These are phyloP conservation scores for Plasmodium inui DNA, from an alignment of 169 alveolate genomes.

Conservation along the genomic window DNA sequence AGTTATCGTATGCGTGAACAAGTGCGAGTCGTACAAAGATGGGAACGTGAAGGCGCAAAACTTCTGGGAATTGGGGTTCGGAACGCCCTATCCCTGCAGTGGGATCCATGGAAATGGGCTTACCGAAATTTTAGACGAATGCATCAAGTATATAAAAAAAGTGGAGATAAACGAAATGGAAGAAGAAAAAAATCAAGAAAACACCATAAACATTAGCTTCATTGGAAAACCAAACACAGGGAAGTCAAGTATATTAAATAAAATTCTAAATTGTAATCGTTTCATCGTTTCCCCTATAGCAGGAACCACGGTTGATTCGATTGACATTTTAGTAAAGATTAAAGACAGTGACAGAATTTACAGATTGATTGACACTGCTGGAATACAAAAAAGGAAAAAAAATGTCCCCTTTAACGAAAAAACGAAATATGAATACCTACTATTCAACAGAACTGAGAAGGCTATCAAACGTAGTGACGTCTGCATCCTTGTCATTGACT, in stretches of 20 bases:
- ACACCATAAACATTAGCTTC: constrained; percentile 7
- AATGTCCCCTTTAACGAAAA: constrained; percentile 51
- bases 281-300: constrained; percentile 85
- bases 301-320: constrained; percentile 86
- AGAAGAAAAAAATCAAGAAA: constrained; percentile 65
- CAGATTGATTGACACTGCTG: constrained; percentile 75
- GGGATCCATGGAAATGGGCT: constrained; percentile 86
- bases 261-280: constrained; percentile 78
- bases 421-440: constrained; percentile 59
- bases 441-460: constrained; percentile 50
- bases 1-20: constrained; percentile 81
- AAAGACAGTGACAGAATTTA: constrained; percentile 64
- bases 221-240: constrained; percentile 84
- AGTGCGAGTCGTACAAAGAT: constrained; percentile 83
- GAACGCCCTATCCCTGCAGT: constrained; percentile 84
- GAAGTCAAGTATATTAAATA: constrained; percentile 81
- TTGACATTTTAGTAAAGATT: constrained; percentile 77
- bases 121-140: constrained; percentile 80
- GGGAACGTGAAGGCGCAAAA: constrained; percentile 84
- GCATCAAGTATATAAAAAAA: constrained; percentile 73
- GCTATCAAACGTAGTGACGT: constrained; percentile 84
- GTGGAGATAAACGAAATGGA: constrained; percentile 49
- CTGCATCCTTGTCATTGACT: constrained; percentile 83
- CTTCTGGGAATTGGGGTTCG: constrained; percentile 86
- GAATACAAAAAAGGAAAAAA: constrained; percentile 67